Percentiles rank a stretch among this genome's conserved stretches.
These are phyloP conservation scores for Fusarium anthophilum DNA, from an alignment of 2,329 filamentous ascomycete genomes.

Conservation along the genomic window DNA sequence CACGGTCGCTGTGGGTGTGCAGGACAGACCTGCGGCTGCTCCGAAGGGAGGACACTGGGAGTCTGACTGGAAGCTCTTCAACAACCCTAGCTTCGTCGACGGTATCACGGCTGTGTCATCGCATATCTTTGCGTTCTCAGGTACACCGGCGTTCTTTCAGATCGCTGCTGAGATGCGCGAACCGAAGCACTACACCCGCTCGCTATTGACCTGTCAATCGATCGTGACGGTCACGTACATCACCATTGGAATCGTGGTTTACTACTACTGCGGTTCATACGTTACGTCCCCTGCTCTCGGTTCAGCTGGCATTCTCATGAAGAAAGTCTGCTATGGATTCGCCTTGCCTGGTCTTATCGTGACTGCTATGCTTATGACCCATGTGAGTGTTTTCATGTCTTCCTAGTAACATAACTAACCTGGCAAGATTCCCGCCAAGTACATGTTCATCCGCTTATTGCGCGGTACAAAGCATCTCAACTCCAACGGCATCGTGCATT, in stretches of 20 bases:
- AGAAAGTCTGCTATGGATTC: conserved; percentile 55
- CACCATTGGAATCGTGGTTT: conserved; percentile 51
- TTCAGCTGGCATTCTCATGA: conserved; percentile 52
- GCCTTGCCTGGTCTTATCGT: conserved; percentile 44
- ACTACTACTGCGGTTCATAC: conserved; percentile 57
- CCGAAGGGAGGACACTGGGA: conserved; percentile 34
- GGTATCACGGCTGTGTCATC: conserved; percentile 46
- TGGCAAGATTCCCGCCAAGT: conserved; percentile 23
- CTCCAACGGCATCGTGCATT: conserved; percentile 43
- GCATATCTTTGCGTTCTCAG: conserved; percentile 50
- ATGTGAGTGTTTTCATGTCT: conserved; percentile 31
- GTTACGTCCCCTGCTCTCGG: conserved; percentile 58
- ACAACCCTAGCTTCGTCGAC: conserved; percentile 44
- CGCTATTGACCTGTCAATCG: conserved; percentile 35
- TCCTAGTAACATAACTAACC: not conserved
- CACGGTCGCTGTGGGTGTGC: conserved; percentile 24
- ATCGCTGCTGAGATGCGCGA: conserved; percentile 48
- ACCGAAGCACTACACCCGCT: conserved; percentile 34
- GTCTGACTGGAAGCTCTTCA: conserved; percentile 45
- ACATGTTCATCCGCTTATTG: conserved; percentile 30
- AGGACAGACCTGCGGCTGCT: conserved; percentile 27
- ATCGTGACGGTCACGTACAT: conserved; percentile 46
- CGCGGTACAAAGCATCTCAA: conserved; percentile 45
- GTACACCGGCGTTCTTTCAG: conserved; percentile 47
- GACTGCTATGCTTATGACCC: conserved; percentile 36